Base-by-base conservation (phyloP, 2,329 filamentous ascomycete genomes). In the Talaromyces sp. region DNA sequence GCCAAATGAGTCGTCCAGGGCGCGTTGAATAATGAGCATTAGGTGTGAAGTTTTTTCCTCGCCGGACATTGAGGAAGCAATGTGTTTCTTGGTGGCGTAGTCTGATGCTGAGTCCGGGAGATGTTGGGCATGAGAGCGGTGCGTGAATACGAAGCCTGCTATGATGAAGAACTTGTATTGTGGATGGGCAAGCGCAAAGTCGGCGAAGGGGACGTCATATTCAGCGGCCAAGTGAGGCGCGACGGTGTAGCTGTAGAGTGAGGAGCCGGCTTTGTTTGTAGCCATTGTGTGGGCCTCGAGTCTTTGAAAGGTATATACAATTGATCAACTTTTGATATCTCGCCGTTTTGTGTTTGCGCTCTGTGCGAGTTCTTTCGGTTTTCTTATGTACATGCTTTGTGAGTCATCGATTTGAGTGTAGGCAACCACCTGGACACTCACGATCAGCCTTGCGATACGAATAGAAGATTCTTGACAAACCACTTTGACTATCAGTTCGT, bases 11-110 rank as follows among this genome's bases (percentile, higher is more conserved):
- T 83, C 80, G n/a, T 70, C 70, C 1, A 69, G 57, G 33, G 79
- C 71, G 63, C 81, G 79, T 60, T 81, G 81, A n/a, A 83, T 72
- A 27, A 83, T 74, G 11, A 83, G 77, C 61, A 81, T 71, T 33
- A 72, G 13, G 73, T 14, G 72, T 70, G 66, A 81, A 19, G 11
- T 14, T 47, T 47, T 16, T 4, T 22, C 10, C 9, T n/a, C 35
- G 22, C 16, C 33, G 14, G 39, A 47, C 16, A 16, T 56, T 11
- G 63, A 39, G 22, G 16, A 47, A 10, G 37, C 16, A 8, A 45
- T 4, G 39, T 57, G 52, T 24, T 61, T 39, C 31, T 33, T 19
- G 37, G 43, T 45, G 7, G 43, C 54, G 52, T n/a, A 27, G n/a
- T 33, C 60, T n/a, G 50, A 43, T 37, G 65, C 19, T 8, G 63